phyloP scores from a whole-genome alignment of 2,329 filamentous ascomycete species.

The Metarhizium brunneum region DNA sequence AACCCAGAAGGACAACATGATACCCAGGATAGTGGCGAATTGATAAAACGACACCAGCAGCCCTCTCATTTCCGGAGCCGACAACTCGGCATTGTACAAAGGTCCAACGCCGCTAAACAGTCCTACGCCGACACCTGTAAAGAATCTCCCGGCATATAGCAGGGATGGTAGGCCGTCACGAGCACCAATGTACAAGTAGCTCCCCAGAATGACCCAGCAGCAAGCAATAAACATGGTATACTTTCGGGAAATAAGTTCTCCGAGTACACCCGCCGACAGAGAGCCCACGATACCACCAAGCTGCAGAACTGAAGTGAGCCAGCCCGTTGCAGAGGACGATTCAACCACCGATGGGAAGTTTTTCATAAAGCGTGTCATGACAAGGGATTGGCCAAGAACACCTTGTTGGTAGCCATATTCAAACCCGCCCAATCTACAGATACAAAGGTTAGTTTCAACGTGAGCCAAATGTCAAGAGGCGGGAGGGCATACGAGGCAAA shows the following conservation, averaged over 20 bases:
- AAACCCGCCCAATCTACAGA: slow-evolving; percentile 36
- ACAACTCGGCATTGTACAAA: slow-evolving; percentile 41
- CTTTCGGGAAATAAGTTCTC: slow-evolving; percentile 10
- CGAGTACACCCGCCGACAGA: slow-evolving; percentile 35
- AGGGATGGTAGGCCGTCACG: slow-evolving; percentile 26
- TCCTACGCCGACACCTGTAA: slow-evolving; percentile 37
- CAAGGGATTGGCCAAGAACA: slow-evolving; percentile 42
- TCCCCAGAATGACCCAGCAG: slow-evolving; percentile 29
- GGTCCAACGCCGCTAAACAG: slow-evolving; percentile 35
- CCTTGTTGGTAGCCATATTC: slow-evolving; percentile 47
- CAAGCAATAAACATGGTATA: slow-evolving; percentile 3
- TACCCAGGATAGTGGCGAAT: slow-evolving; percentile 47
- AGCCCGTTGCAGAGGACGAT: slow-evolving; percentile 37
- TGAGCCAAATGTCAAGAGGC: background rate
- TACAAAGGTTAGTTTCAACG: background rate
- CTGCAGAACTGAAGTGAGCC: slow-evolving; percentile 42
- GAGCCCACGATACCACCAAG: slow-evolving; percentile 40
- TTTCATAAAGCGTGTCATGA: slow-evolving; percentile 39
- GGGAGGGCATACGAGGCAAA: slow-evolving; percentile 26
- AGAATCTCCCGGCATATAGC: slow-evolving; percentile 38
- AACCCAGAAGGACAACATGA: slow-evolving; percentile 41
- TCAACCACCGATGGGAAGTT: slow-evolving; percentile 38
- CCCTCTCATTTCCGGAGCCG: slow-evolving; percentile 57
- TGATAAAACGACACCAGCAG: slow-evolving; percentile 55
- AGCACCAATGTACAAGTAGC: slow-evolving; percentile 35